A percentile compares a stretch with the other conserved stretches of the same genome.
Conservation (phyloP, 192 early-diverging fungal genomes). For the Thamnidium elegans region DNA sequence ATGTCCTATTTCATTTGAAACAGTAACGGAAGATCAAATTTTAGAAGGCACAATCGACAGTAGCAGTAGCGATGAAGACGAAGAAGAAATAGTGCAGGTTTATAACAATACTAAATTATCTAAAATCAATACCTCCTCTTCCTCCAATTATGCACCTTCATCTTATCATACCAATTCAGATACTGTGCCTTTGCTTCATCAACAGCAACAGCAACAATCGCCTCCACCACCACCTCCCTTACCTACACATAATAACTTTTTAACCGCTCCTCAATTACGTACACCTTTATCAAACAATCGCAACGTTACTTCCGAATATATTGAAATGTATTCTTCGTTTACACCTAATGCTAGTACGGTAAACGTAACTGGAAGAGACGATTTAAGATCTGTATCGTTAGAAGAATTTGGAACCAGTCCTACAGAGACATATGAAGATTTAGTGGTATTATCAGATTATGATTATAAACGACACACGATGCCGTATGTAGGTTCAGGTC, state of each 20-base stretch:
- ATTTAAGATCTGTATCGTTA: too few relatives aligned
- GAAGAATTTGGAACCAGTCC: too few relatives aligned
- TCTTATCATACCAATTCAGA: neutral
- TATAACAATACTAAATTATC: neutral
- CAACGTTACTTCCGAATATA: constrained; percentile 18
- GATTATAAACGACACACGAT: neutral
- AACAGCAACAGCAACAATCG: too few relatives aligned
- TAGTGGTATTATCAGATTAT: neutral
- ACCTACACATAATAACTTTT: neutral
- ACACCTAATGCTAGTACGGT: neutral
- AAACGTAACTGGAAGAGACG: too few relatives aligned
- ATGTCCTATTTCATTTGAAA: constrained; percentile 13
- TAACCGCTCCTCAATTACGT: neutral
- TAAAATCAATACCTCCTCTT: neutral
- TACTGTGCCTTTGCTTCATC: neutral
- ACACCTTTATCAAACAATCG: neutral
- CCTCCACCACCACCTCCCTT: neutral
- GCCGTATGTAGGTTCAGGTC: too few relatives aligned
- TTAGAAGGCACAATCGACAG: constrained; percentile 5
- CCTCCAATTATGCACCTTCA: neutral
- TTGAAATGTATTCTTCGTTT: constrained; percentile 17
- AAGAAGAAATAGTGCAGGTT: neutral
- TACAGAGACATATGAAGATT: neutral
- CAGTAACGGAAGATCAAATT: constrained; percentile 13
- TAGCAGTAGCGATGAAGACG: neutral